Percentiles rank a stretch among this genome's conserved stretches.
Evolutionary conservation across 306 rosid genomes (phyloP).

Genomic region (Canavalia ensiformis): DNA sequence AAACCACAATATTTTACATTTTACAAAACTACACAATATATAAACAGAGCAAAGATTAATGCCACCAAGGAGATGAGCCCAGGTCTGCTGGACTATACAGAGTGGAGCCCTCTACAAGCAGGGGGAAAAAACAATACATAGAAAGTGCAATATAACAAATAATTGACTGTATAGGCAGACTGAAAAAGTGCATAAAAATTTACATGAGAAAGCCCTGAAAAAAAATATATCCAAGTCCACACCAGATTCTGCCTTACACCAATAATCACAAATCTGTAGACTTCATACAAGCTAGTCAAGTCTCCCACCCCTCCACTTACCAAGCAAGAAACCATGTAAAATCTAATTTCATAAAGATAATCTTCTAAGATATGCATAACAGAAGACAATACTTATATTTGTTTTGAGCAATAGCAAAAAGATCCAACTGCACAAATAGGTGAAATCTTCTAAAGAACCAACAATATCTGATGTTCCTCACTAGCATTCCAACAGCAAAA

Average conservation of each 20-base stretch:
- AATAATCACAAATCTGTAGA: conserved; percentile 3
- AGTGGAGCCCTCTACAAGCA: conserved; percentile 8
- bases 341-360: not conserved
- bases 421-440: not conserved
- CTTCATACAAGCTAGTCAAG: conserved; percentile 19
- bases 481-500: conserved; percentile 18
- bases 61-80: conserved; percentile 5
- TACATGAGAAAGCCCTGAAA: not conserved
- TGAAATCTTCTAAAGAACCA: conserved; percentile 10
- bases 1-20: conserved; percentile 9
- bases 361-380: conserved; percentile 7
- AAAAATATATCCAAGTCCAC: not conserved
- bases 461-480: conserved; percentile 12
- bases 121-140: not conserved
- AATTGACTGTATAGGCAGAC: not conserved
- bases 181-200: not conserved
- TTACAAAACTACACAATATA: not conserved
- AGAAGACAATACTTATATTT: not conserved
- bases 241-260: conserved; percentile 13
- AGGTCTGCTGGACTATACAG: conserved; percentile 7
- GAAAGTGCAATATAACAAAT: not conserved
- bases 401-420: conserved; percentile 2
- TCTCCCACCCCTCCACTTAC: conserved; percentile 7
- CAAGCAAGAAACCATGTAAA: conserved; percentile 20
- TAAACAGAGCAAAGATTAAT: conserved; percentile 14